A percentile compares a stretch with the other conserved stretches of the same genome.
Conservation (phyloP, 2,329 filamentous ascomycete genomes). For the Cladosporium colombiae region DNA sequence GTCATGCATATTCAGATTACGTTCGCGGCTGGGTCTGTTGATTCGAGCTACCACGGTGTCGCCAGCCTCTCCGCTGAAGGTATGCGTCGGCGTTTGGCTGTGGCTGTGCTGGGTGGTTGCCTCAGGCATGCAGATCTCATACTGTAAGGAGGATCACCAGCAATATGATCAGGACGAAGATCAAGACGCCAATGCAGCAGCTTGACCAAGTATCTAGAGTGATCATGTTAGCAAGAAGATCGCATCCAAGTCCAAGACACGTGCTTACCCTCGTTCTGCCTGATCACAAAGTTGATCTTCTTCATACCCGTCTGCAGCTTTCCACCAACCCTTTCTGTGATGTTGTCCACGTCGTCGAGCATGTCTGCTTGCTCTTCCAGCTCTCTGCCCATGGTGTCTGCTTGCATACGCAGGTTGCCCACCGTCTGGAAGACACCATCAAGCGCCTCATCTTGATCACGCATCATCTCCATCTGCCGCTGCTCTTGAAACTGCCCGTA, state of each 20-base stretch:
- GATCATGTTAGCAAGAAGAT: slow-evolving; percentile 18
- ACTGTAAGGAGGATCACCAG: slow-evolving; percentile 74
- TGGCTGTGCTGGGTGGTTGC: slow-evolving; percentile 23
- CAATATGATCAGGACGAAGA: slow-evolving; percentile 83
- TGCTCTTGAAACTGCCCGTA: slow-evolving; percentile 80
- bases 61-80: not conserved
- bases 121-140: slow-evolving; percentile 41
- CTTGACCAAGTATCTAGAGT: slow-evolving; percentile 68
- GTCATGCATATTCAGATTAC: slow-evolving; percentile 33
- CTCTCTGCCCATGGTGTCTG: slow-evolving; percentile 93
- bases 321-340: slow-evolving; percentile 84
- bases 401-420: slow-evolving; percentile 84
- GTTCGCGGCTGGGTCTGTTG: not conserved
- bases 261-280: slow-evolving; percentile 81
- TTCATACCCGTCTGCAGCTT: slow-evolving; percentile 83
- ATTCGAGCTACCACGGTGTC: not conserved
- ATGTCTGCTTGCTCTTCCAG: slow-evolving; percentile 92
- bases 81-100: slow-evolving; percentile 19
- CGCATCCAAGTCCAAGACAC: slow-evolving; percentile 23
- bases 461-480: slow-evolving; percentile 87
- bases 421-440: slow-evolving; percentile 93
- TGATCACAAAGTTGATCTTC: slow-evolving; percentile 80
- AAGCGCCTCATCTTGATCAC: slow-evolving; percentile 88
- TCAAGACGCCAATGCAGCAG: slow-evolving; percentile 87
- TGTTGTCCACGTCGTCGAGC: slow-evolving; percentile 78